These are phyloP conservation scores for Cryptosporidium parvum DNA, from an alignment of 169 alveolate genomes.

Conservation along the genomic window DNA sequence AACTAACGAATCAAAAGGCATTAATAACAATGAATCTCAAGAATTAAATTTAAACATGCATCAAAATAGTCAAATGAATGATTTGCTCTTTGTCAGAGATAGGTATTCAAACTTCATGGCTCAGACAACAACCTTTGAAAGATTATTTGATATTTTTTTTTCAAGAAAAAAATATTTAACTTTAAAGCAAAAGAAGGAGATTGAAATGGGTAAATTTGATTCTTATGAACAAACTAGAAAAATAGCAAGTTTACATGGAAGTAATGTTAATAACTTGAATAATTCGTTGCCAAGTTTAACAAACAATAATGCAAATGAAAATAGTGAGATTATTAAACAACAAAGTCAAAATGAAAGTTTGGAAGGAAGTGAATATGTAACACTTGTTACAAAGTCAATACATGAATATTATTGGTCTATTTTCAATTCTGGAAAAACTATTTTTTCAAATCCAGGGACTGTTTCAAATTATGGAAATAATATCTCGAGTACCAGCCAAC, in stretches of 20 bases:
- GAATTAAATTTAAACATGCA: neutral
- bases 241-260: neutral
- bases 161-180: slow-evolving; percentile 39
- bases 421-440: slow-evolving; percentile 26
- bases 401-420: slow-evolving; percentile 53
- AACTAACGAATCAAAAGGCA: neutral
- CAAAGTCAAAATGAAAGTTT: neutral
- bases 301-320: neutral
- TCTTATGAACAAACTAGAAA: slow-evolving; percentile 55
- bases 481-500: slow-evolving; percentile 40
- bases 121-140: slow-evolving; percentile 66
- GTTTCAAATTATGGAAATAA: neutral
- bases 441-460: slow-evolving; percentile 61
- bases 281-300: neutral
- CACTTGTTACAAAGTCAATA: slow-evolving; percentile 49
- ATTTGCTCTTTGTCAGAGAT: slow-evolving; percentile 35
- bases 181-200: slow-evolving; percentile 30
- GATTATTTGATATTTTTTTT: slow-evolving; percentile 20
- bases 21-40: neutral
- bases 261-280: neutral
- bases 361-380: neutral
- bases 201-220: slow-evolving; percentile 54
- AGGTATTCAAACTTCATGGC: slow-evolving; percentile 59
- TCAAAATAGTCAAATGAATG: slow-evolving; percentile 14
- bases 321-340: neutral